Evolutionary conservation across 2,329 filamentous ascomycete species (phyloP), one percentile per base, ranked within the genome.

Genomic region (Alternaria sp.): DNA sequence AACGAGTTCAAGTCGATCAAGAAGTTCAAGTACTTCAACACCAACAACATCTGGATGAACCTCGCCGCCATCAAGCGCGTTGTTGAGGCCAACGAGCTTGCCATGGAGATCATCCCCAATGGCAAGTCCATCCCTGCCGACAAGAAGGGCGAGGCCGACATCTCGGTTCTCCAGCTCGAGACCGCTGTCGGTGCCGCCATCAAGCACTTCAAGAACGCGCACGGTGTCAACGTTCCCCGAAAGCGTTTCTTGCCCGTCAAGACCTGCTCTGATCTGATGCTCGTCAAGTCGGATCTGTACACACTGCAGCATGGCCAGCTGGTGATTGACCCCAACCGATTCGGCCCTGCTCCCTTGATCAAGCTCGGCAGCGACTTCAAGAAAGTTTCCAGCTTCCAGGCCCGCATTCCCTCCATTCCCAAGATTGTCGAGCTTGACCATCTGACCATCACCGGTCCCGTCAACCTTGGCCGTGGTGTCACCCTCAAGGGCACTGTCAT

Each of bases 11-110:
- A 99, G 90, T 97, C 94, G 52, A 99, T 99, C 88, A 99, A 99
- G 91, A 99, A 99, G 89, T 99, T 99, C 91, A 97, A 97, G 89
- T 99, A 99, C 90, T 99, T 99, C 91, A 99, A 99, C 90, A 99
- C 96, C 84, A 99, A 99, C 92, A 99, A 99, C 89, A 97, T 99
- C 85, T 99, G 96, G 96, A 92, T 99, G 88, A 97, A 97, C 86
- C 88, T 97, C 76, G 90, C 93, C 81, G 96, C 96, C 73, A 92
- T 99, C 85, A 98, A 98, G 91, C 94, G 96, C 65, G 93, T 99
- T 58, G 96, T 99, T 8, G 96, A 98, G 89, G 93, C 96, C 83
- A 93, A 97, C 81, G 95, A 98, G 86, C 90, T 99, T 58, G 92
- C 94, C 84, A 97, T 99, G 92, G 96, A 99, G 86, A 99, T 99